Base-by-base conservation (phyloP, 805 yeast species). In the Wickerhamomyces alni region DNA sequence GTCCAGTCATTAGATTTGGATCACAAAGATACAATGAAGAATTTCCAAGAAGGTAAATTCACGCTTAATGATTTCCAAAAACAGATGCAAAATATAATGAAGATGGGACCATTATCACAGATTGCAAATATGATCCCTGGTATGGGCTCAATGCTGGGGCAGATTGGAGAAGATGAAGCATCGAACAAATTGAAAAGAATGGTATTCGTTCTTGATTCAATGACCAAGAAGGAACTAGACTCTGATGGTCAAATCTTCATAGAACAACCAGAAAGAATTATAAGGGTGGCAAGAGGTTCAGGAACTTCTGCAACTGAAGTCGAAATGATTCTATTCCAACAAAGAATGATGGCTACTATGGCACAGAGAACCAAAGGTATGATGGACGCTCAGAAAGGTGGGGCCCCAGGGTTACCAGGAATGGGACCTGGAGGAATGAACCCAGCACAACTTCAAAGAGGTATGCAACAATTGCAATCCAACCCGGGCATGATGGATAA, bases 51-150 rank as follows among this genome's bases (percentile, higher is more conserved):
- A 58, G 99, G 99, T 42, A 88, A 86, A 52, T 91, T 91, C 63
- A 88, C 98, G 1, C 69, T 91, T 40, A 72, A 87, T 45, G 98
- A 93, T 63, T 77, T 91, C 65, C 89, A 93, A 54, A 84, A 91
- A 39, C 98, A 93, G 63, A 84, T 91, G 94, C 83, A 84, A 60
- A 91, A 89, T 50, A 84, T 93, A 52, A 71, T 91, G 76, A 93
- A 93, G 62, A 87, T 93, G 95, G 99, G 99, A 2, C 97, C 98
- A 3, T 66, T 91, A 39, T 81, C 95, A 18, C 89, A 93, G 59
- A 87, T 91, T 46, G 96, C 97, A 3, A 77, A 83, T 39, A 91
- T 91, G 97, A 80, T 91, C 43, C 99, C 99, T 0, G 93, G 82
- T 19, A 87, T 96, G 55, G 76, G 88, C 65, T 77, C 89, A 28